Conservation (phyloP, 306 rosid genomes). For the Vicia sativa region DNA sequence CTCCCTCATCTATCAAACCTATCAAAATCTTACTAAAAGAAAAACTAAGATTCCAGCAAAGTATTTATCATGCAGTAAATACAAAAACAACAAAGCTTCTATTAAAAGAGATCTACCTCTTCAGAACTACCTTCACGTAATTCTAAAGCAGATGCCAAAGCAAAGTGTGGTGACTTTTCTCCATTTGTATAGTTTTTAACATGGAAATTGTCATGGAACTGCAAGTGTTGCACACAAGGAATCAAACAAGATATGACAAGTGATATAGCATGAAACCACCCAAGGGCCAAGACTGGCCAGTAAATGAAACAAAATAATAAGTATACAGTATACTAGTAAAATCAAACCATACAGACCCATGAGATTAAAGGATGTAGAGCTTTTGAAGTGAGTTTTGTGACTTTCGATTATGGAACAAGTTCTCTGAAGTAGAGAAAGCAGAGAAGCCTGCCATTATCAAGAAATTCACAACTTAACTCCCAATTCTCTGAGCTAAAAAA, state of each 20-base stretch:
- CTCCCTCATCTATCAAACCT: neutral
- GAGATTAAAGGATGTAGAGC: conserved; percentile 62
- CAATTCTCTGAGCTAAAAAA: conserved; percentile 18
- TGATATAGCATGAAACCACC: conserved; percentile 17
- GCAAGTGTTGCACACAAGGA: conserved; percentile 44
- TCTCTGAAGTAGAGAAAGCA: conserved; percentile 78
- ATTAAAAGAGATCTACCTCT: conserved; percentile 63
- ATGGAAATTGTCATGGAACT: conserved; percentile 78
- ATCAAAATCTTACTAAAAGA: conserved; percentile 22
- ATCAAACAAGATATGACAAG: conserved; percentile 38
- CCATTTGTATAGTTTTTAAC: conserved; percentile 50
- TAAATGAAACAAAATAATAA: conserved; percentile 34
- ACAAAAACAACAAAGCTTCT: conserved; percentile 22
- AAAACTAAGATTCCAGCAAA: conserved; percentile 29
- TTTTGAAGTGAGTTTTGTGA: conserved; percentile 56
- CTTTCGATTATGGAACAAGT: conserved; percentile 60
- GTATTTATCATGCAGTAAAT: conserved; percentile 10
- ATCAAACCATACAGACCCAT: conserved; percentile 82
- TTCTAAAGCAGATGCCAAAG: conserved; percentile 44
- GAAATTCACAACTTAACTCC: conserved; percentile 39
- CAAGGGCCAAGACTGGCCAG: conserved; percentile 26
- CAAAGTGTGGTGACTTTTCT: conserved; percentile 33
- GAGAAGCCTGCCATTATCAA: conserved; percentile 73
- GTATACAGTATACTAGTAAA: conserved; percentile 27
- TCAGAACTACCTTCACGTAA: conserved; percentile 78